A percentile compares a stretch with the other conserved stretches of the same genome.
phyloP scores from a whole-genome alignment of 2,329 filamentous ascomycete genomes.

The Cadophora malorum region DNA sequence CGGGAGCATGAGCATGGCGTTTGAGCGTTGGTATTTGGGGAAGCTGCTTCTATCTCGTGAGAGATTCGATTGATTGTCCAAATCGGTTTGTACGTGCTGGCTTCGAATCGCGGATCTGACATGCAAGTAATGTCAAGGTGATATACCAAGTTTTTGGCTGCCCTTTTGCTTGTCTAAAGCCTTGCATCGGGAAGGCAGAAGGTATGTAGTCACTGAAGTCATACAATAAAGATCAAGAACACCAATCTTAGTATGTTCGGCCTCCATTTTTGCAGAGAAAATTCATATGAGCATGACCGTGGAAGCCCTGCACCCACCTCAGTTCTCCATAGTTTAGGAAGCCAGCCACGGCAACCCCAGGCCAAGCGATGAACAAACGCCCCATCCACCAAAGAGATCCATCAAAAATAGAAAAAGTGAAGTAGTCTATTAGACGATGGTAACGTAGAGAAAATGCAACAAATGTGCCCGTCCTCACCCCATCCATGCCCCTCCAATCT shows the following conservation, averaged over 20 bases:
- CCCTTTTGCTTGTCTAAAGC: not conserved
- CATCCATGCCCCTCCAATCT: slow-evolving; percentile 11
- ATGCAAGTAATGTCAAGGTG: not conserved
- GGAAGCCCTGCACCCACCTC: not conserved
- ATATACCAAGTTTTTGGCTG: not conserved
- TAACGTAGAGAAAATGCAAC: slow-evolving; percentile 36
- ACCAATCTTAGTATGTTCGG: not conserved
- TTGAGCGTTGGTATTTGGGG: slow-evolving; percentile 22
- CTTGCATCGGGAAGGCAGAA: not conserved
- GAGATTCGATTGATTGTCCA: not conserved
- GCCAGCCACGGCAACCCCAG: not conserved
- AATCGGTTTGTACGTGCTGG: not conserved
- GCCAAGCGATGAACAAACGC: slow-evolving; percentile 5
- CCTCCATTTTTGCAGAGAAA: not conserved
- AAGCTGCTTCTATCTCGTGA: not conserved
- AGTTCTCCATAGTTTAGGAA: not conserved
- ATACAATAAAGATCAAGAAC: not conserved
- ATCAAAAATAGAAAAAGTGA: slow-evolving; percentile 8
- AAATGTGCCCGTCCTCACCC: slow-evolving; percentile 33
- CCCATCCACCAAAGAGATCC: slow-evolving; percentile 5
- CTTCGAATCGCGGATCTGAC: not conserved
- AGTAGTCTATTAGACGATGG: slow-evolving; percentile 33
- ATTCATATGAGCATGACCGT: not conserved
- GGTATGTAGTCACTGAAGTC: too few relatives aligned
- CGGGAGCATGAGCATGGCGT: slow-evolving; percentile 34